Percentiles rank a stretch among this genome's conserved stretches.
These are phyloP conservation scores for Nadsonia fulvescens DNA, from an alignment of 805 yeast genomes.

Conservation along the genomic window DNA sequence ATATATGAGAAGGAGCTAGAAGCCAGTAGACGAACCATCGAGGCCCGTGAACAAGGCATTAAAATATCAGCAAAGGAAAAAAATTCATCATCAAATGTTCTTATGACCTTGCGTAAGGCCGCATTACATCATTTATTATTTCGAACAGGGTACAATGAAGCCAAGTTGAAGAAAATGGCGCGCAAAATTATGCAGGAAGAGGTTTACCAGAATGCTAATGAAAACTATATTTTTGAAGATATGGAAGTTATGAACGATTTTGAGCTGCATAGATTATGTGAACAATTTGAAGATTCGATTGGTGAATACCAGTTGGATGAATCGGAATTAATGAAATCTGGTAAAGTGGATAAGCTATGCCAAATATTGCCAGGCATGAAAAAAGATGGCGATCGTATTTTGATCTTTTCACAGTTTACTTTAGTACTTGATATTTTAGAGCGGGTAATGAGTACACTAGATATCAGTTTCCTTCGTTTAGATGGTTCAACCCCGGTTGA, in stretches of 20 bases:
- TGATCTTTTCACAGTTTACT: conserved; percentile 83
- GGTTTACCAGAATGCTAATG: conserved; percentile 59
- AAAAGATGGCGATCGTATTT: conserved; percentile 40
- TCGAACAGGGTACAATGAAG: conserved; percentile 43
- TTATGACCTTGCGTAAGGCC: conserved; percentile 84
- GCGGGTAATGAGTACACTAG: conserved; percentile 41
- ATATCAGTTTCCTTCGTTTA: conserved; percentile 58
- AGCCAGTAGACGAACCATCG: conserved; percentile 16
- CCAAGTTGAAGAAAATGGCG: conserved; percentile 46
- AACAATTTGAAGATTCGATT: conserved; percentile 48
- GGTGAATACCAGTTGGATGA: conserved; percentile 33
- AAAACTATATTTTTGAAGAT: conserved; percentile 68
- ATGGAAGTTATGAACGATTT: conserved; percentile 90
- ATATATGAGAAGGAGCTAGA: conserved; percentile 47
- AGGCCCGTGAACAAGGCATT: conserved; percentile 13
- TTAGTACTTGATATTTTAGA: conserved; percentile 83
- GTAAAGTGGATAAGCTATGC: conserved; percentile 46
- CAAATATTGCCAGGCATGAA: conserved; percentile 42
- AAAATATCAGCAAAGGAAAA: conserved; percentile 9
- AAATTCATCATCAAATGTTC: conserved; percentile 27
- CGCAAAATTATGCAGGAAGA: conserved; percentile 65
- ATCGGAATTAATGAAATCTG: conserved; percentile 46
- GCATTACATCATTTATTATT: conserved; percentile 83
- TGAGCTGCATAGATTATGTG: conserved; percentile 64
- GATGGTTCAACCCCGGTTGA: conserved; percentile 95